Evolutionary conservation across 371 early-diverging fungal species (phyloP), one percentile per base, ranked within the genome.

Genomic region (Actinomortierella ambigua): DNA sequence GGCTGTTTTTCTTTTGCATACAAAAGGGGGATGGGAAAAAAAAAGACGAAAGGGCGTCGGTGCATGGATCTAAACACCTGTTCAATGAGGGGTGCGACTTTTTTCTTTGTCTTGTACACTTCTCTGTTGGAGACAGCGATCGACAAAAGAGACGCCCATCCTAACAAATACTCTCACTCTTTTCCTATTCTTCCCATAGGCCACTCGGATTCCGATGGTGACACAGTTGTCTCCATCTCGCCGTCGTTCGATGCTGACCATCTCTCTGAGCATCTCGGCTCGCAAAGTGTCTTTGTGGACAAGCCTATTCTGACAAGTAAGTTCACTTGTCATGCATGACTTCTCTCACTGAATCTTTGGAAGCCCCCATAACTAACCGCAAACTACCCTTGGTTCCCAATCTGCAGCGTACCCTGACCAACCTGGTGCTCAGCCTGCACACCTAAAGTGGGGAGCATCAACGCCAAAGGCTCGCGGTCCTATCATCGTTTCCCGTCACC

Each of bases 401-500:
- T 13, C 68, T 34, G 34, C 34, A 88, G 88, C 96, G 20, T 94
- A 95, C 73, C 91, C 94, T 46, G 88, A 88, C 46, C 94, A 95
- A 67, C 88, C 88, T 44, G 95, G 94, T 50, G 87, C 96, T 55
- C 85, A 90, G 20, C 97, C 97, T 7, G 82, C 93, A 42, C 80
- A 91, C 7, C 73, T 97, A 57, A 76, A 76, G 55, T 97, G 97
- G 97, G 97, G 95, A 26, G 88, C 89, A 28, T 18, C 82, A 20
- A 84, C 90, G 29, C 85, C 96, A 5, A 77, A 79, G 43, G 76
- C 73, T 59, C 91, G 97, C 60, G 97, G 97, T 1, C 96, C 97
- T 20, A 82, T 97, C 43, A 82, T 96, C 41, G 93, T 90, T 3
- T 95, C 95, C 26, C 89, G 96, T 26, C 87, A 89, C 65, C 86